phyloP scores from a whole-genome alignment of 1,284 basidiomycete species.

The Heterobasidion annosum region DNA sequence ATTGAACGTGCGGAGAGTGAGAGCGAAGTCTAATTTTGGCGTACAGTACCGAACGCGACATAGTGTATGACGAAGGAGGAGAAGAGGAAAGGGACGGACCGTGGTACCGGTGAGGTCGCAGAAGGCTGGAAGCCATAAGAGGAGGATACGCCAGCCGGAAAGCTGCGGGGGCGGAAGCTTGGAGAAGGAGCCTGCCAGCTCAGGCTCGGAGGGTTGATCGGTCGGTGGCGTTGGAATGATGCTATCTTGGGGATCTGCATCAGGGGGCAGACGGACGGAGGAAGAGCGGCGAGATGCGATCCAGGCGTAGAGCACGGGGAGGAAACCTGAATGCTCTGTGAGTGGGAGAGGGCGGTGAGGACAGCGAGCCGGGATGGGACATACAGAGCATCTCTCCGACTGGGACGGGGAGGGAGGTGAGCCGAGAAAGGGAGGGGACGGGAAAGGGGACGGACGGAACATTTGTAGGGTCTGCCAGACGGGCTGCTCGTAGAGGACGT shows the following conservation, averaged over 20 bases:
- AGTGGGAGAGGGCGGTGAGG: constrained; percentile 10
- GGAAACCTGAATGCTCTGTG: constrained; percentile 49
- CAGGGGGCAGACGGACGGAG: constrained; percentile 47
- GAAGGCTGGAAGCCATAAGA: constrained; percentile 81
- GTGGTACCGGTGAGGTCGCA: constrained; percentile 88
- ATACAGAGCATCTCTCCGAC: constrained; percentile 89
- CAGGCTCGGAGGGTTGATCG: constrained; percentile 12
- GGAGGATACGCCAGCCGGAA: constrained; percentile 60
- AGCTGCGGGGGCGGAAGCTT: constrained; percentile 38
- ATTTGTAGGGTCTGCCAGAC: constrained; percentile 93
- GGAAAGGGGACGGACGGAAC: constrained; percentile 60
- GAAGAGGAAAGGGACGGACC: constrained; percentile 25
- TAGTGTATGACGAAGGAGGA: not conserved
- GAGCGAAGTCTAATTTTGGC: not conserved
- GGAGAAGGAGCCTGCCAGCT: constrained; percentile 16
- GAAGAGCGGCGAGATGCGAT: constrained; percentile 34
- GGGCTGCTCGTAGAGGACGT: constrained; percentile 81
- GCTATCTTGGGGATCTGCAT: constrained; percentile 31
- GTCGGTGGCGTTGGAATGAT: constrained; percentile 4
- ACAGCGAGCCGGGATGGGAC: constrained; percentile 19
- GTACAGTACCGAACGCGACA: not conserved
- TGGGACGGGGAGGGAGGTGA: constrained; percentile 29
- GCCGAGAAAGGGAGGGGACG: constrained; percentile 16
- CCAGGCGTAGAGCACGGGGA: constrained; percentile 74
- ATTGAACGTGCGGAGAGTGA: constrained; percentile 3